Conservation (phyloP, 768 basidiomycete species). For the Mycena vulgaris region DNA sequence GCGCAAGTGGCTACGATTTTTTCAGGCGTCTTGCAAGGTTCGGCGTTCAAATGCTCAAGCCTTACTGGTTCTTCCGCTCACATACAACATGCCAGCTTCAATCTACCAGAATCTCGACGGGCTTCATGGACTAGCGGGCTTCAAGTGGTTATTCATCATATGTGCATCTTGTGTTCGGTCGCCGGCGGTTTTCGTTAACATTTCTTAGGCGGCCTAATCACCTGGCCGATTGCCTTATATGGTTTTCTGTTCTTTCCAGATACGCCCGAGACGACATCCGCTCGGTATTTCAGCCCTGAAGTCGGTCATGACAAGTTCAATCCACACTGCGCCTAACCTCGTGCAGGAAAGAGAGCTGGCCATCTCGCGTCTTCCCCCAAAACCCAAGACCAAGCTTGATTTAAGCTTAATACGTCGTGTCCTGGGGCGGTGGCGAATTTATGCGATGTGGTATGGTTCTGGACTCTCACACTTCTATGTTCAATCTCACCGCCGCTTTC, state of each 20-base stretch:
- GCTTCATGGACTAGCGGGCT: constrained; percentile 31
- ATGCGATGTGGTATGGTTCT: constrained; percentile 69
- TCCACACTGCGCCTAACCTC: neutral
- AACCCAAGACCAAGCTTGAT: constrained; percentile 43
- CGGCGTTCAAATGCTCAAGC: neutral
- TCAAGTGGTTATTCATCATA: constrained; percentile 37
- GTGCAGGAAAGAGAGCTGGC: constrained; percentile 70
- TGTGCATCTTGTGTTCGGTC: constrained; percentile 2
- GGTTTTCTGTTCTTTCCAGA: constrained; percentile 84
- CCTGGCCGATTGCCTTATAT: constrained; percentile 79
- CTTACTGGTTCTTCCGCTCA: neutral
- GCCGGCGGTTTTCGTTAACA: neutral
- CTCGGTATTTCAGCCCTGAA: constrained; percentile 74
- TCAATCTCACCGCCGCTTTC: neutral
- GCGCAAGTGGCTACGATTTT: constrained; percentile 39
- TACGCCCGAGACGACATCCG: constrained; percentile 73
- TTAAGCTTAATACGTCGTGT: constrained; percentile 64
- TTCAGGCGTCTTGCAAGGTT: constrained; percentile 38
- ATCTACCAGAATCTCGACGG: constrained; percentile 29
- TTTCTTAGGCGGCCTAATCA: constrained; percentile 76
- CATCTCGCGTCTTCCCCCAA: constrained; percentile 57
- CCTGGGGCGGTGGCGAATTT: constrained; percentile 76
- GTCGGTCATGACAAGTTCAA: constrained; percentile 47
- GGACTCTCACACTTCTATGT: constrained; percentile 6
- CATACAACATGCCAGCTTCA: constrained; percentile 9